Percentiles rank a stretch among this genome's conserved stretches.
Evolutionary conservation across 2,329 filamentous ascomycete genomes (phyloP).

Genomic region (Huntiella bhutanensis): DNA sequence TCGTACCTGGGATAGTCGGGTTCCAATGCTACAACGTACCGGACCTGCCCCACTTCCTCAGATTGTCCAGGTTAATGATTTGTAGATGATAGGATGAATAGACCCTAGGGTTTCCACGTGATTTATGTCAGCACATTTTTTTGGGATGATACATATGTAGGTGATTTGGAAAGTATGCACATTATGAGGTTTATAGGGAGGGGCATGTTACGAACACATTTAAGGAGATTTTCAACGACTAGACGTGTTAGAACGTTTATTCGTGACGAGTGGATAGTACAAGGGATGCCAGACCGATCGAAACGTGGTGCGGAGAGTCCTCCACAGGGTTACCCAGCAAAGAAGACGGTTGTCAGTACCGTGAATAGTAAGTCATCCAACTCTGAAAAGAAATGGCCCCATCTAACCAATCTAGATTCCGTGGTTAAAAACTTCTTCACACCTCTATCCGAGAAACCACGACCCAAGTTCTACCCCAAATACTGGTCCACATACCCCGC

Average conservation of each 20-base stretch:
- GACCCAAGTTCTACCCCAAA: conserved; percentile 25
- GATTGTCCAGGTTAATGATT: conserved; percentile 13
- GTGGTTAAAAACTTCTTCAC: conserved; percentile 77
- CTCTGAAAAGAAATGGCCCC: too few relatives aligned
- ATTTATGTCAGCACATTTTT: too few relatives aligned
- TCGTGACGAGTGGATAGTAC: too few relatives aligned
- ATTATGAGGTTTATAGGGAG: too few relatives aligned
- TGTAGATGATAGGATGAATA: background rate
- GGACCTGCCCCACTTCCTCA: conserved; percentile 19
- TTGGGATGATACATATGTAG: too few relatives aligned
- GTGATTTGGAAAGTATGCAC: too few relatives aligned
- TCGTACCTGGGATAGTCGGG: conserved; percentile 32
- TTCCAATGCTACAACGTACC: conserved; percentile 21
- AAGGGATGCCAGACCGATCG: background rate
- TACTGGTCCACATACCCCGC: too few relatives aligned
- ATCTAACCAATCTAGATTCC: conserved; percentile 27
- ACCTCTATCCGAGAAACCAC: conserved; percentile 65
- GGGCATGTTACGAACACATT: too few relatives aligned
- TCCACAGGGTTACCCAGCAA: background rate
- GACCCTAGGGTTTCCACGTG: too few relatives aligned
- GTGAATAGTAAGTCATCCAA: conserved; percentile 3
- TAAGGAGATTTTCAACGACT: too few relatives aligned
- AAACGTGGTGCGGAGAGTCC: conserved; percentile 4
- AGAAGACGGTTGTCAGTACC: conserved; percentile 6
- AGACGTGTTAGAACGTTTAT: too few relatives aligned